phyloP scores from a whole-genome alignment of 164 flowering plant genomes.

The Chimonanthus salicifolius region DNA sequence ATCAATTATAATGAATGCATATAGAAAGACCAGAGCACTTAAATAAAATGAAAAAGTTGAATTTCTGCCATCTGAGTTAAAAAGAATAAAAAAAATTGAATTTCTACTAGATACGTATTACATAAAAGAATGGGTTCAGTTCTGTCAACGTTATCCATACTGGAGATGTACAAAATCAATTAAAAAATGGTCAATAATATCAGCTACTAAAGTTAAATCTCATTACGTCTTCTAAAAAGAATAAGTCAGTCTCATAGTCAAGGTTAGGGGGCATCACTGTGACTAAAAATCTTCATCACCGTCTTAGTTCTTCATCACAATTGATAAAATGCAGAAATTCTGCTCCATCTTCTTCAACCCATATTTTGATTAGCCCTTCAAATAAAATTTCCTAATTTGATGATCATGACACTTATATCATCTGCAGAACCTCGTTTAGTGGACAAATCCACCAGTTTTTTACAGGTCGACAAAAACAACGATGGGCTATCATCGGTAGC shows the following conservation, averaged over 20 bases:
- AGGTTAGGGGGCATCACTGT: neutral
- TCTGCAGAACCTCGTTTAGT: slow-evolving; percentile 58
- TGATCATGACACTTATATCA: slow-evolving; percentile 68
- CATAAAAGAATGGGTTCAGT: no score
- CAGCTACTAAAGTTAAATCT: neutral
- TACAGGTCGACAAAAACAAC: slow-evolving; percentile 43
- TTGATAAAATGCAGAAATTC: neutral
- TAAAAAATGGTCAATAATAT: neutral
- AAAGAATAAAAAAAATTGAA: no score
- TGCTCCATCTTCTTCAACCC: neutral
- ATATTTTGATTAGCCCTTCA: neutral
- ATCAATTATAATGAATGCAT: no score
- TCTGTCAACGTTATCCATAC: no score
- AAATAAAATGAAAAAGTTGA: no score
- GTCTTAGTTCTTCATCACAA: neutral
- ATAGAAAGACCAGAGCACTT: no score
- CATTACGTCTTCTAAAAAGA: no score
- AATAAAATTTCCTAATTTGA: slow-evolving; percentile 38
- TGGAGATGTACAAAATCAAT: no score
- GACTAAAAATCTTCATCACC: neutral
- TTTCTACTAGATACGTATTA: no score
- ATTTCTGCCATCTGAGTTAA: no score
- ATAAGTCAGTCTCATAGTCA: neutral
- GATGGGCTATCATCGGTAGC: slow-evolving; percentile 29
- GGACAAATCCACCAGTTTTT: slow-evolving; percentile 59